These are phyloP conservation scores for Globisporangium orthogonon DNA, from an alignment of 352 stramenopile genomes.

Conservation along the genomic window DNA sequence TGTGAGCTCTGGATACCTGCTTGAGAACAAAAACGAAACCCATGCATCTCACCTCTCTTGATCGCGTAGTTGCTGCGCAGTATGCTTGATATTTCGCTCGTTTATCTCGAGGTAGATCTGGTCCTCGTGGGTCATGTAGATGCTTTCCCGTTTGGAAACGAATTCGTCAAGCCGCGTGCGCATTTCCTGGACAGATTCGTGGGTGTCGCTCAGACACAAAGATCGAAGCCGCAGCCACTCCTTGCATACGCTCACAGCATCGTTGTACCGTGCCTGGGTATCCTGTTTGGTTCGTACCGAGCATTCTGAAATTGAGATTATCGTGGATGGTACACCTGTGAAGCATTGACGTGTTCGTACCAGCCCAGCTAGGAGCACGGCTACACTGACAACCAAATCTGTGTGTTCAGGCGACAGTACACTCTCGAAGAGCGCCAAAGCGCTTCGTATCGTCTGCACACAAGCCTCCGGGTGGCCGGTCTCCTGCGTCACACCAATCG, in stretches of 20 bases:
- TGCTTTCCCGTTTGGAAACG: conserved; percentile 27
- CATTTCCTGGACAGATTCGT: conserved; percentile 19
- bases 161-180: conserved; percentile 24
- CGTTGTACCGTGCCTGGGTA: conserved; percentile 14
- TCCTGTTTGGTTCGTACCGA: conserved; percentile 11
- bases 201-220: conserved; percentile 2
- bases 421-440: conserved; percentile 30
- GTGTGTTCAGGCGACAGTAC: conserved; percentile 29
- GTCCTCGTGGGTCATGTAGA: conserved; percentile 28
- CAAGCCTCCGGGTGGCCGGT: conserved; percentile 17
- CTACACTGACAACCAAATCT: conserved; percentile 30
- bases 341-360: conserved; percentile 16
- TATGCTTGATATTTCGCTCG: conserved; percentile 14
- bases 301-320: background rate
- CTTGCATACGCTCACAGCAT: conserved; percentile 19
- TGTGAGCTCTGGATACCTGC: background rate
- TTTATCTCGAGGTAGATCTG: conserved; percentile 18
- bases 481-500: conserved; percentile 15
- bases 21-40: background rate
- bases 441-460: conserved; percentile 18
- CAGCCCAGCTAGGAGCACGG: conserved; percentile 35
- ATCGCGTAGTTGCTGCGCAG: conserved; percentile 17
- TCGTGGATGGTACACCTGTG: background rate
- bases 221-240: conserved; percentile 15
- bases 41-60: conserved; percentile 20